Evolutionary conservation across 192 early-diverging fungal genomes (phyloP), one percentile per base, ranked within the genome.

Genomic region (Tieghemiomyces parasiticus): DNA sequence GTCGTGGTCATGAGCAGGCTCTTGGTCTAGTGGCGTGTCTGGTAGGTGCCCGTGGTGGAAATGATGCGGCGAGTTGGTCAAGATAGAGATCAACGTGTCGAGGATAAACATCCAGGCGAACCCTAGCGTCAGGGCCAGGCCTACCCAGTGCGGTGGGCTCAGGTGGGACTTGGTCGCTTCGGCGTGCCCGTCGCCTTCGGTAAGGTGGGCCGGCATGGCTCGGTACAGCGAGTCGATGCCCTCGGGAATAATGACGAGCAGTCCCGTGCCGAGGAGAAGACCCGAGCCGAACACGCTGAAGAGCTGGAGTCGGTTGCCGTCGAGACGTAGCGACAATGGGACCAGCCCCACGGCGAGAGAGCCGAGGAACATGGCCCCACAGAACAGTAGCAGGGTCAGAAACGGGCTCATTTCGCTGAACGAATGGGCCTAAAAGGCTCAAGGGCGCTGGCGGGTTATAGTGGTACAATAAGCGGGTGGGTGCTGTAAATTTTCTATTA

Each of bases 191-290:
- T 30, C 61, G 63, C 35, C 67, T 61, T 4, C 53, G 38, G 28
- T 56, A 33, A 4, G 52, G 63, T 60, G 25, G 60, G 38, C 58
- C 13, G 38, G 24, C 52, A 68, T 38, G 0, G 73, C 70, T 8
- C 63, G 73, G 44, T 81, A 80, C 31, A 97, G 77, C 0, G 92
- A 92, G 65, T 94, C 92, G 34, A 97, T 82, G 29, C 94, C 94
- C 69, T 97, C 94, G 4, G 94, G 94, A 58, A 97, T 71, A 60
- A 97, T 94, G 6, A 97, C 90, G n/a, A 87, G 79, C 29, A 97
- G 72, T 0, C 89, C 85, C 4, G 92, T 90, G 28, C 92, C 91
- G 46, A 94, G 82, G n/a, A 97, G 74, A 26, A 97, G 81, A 20
- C 94, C 94, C 14, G 88, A 83, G 28, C 90, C 88, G 71, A 93